These are phyloP conservation scores for Colletotrichum viniferum DNA, from an alignment of 2,329 filamentous ascomycete species.

Conservation along the genomic window DNA sequence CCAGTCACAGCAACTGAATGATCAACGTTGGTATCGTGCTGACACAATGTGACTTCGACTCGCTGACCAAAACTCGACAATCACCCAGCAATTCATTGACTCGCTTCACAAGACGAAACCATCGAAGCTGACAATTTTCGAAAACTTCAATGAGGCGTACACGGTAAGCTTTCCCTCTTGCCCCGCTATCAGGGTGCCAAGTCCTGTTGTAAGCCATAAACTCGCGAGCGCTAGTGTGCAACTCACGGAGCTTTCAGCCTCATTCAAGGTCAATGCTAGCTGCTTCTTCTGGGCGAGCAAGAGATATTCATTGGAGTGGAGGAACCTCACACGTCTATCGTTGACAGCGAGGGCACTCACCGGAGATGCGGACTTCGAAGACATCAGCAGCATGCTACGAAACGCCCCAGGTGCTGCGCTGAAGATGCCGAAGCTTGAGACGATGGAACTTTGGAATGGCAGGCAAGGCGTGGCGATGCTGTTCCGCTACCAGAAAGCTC, in stretches of 20 bases:
- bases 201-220: conserved; percentile 27
- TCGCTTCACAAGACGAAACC: conserved; percentile 28
- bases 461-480: conserved; percentile 27
- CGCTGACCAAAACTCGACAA: conserved; percentile 25
- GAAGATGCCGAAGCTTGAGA: conserved; percentile 33
- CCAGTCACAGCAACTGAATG: conserved; percentile 24
- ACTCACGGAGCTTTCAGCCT: conserved; percentile 32
- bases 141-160: conserved; percentile 38
- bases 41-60: conserved; percentile 12
- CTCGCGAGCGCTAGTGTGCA: conserved; percentile 33
- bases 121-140: conserved; percentile 35
- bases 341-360: conserved; percentile 34
- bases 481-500: conserved; percentile 26
- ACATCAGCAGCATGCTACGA: conserved; percentile 31
- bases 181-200: conserved; percentile 26
- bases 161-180: conserved; percentile 17
- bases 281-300: conserved; percentile 32
- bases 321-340: conserved; percentile 32
- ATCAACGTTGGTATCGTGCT: conserved; percentile 30
- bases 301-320: conserved; percentile 29
- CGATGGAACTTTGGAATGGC: conserved; percentile 37
- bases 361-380: conserved; percentile 16
- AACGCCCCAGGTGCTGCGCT: conserved; percentile 27
- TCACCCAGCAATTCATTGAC: conserved; percentile 29
- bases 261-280: conserved; percentile 35